These are phyloP conservation scores for Puccinia triticina DNA, from an alignment of 1,284 basidiomycete species.

Conservation along the genomic window DNA sequence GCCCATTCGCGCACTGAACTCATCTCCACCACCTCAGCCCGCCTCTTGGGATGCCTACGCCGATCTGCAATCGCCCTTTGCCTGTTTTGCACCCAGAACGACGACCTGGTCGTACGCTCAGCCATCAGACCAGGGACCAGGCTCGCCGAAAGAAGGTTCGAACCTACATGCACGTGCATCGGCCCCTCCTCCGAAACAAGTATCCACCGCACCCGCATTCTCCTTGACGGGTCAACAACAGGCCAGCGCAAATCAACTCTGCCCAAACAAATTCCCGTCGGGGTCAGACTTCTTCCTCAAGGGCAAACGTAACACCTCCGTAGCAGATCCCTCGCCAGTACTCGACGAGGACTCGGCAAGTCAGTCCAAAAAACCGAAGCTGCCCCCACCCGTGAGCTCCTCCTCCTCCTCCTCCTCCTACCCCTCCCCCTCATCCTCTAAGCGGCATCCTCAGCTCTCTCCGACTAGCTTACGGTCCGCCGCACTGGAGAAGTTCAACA, in stretches of 20 bases:
- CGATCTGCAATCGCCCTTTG: constrained; percentile 39
- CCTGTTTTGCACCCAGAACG: constrained; percentile 30
- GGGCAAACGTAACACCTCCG: constrained; percentile 41
- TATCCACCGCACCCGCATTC: constrained; percentile 1
- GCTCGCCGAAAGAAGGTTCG: background rate
- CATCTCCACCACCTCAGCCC: constrained; percentile 11
- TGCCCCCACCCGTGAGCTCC: constrained; percentile 1
- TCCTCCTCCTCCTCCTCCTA: background rate
- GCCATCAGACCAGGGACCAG: background rate
- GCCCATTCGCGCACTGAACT: background rate
- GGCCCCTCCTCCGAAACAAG: background rate
- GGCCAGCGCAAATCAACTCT: constrained; percentile 2
- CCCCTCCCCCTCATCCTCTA: background rate
- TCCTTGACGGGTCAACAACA: constrained; percentile 7
- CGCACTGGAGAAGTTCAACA: constrained; percentile 45
- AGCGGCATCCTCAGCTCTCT: background rate
- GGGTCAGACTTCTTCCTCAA: constrained; percentile 51
- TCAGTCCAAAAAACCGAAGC: constrained; percentile 43
- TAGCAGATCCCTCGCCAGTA: constrained; percentile 20
- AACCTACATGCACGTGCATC: constrained; percentile 18
- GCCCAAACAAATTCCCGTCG: constrained; percentile 39
- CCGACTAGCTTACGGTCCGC: constrained; percentile 33
- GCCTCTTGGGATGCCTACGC: constrained; percentile 42
- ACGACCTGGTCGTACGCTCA: constrained; percentile 13
- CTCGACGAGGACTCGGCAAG: constrained; percentile 8